phyloP scores from a whole-genome alignment of 805 yeast genomes.

The Candida endomychidarum region DNA sequence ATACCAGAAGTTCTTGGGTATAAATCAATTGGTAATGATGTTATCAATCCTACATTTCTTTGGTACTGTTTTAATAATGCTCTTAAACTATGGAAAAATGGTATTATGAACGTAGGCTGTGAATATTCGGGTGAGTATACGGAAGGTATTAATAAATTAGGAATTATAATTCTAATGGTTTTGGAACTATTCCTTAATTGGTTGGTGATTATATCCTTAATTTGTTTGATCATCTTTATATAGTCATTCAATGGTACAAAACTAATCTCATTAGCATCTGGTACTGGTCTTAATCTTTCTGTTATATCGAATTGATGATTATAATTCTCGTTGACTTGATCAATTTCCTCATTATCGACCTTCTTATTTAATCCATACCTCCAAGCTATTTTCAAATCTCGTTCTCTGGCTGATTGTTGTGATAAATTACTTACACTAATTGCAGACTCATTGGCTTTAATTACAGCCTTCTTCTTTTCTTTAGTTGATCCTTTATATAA shows the following conservation, averaged over 20 bases:
- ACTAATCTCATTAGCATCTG: conserved; percentile 59
- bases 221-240: conserved; percentile 33
- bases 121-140: conserved; percentile 56
- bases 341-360: conserved; percentile 23
- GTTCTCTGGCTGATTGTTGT: conserved; percentile 20
- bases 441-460: conserved; percentile 57
- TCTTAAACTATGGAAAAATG: conserved; percentile 61
- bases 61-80: conserved; percentile 49
- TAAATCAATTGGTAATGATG: conserved; percentile 64
- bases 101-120: conserved; percentile 48
- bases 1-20: conserved; percentile 54
- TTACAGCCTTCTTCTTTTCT: conserved; percentile 61
- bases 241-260: conserved; percentile 44
- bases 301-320: conserved; percentile 76
- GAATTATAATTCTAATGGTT: conserved; percentile 66
- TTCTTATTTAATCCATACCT: conserved; percentile 61
- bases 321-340: conserved; percentile 49
- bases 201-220: conserved; percentile 37
- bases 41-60: conserved; percentile 47
- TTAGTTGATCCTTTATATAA: conserved; percentile 65
- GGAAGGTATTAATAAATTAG: conserved; percentile 79
- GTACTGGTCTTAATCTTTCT: conserved; percentile 63
- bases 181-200: conserved; percentile 42
- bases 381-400: conserved; percentile 83
- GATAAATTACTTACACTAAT: conserved; percentile 68